Evolutionary conservation across 2,329 filamentous ascomycete genomes (phyloP).

Genomic region (Huntiella decipiens): DNA sequence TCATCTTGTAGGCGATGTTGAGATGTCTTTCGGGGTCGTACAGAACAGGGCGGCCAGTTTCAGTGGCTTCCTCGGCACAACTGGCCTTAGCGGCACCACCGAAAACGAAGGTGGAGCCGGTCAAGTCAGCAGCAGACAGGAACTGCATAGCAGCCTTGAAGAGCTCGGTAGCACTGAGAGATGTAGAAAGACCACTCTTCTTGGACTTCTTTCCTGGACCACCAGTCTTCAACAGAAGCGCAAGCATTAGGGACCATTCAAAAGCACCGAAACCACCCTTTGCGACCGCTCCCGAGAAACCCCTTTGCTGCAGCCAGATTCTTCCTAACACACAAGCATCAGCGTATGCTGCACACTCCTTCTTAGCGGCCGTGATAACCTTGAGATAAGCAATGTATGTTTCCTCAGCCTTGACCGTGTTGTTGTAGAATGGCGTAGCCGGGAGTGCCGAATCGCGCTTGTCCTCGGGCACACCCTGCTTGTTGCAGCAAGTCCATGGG

Average conservation of each 20-base stretch:
- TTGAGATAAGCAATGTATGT: constrained; percentile 58
- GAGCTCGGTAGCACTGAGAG: constrained; percentile 77
- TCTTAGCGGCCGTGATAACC: constrained; percentile 49
- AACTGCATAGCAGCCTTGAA: constrained; percentile 93
- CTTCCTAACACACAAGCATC: constrained; percentile 76
- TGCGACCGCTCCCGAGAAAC: constrained; percentile 50
- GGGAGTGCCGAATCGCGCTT: constrained; percentile 20
- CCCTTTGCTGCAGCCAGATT: constrained; percentile 77
- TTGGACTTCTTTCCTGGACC: constrained; percentile 30
- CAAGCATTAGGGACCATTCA: constrained; percentile 70
- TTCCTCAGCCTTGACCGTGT: constrained; percentile 60
- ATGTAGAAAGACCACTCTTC: constrained; percentile 45
- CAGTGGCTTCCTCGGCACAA: constrained; percentile 20
- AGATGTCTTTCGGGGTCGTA: constrained; percentile 58
- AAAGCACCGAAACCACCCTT: constrained; percentile 81
- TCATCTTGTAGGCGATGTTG: constrained; percentile 86
- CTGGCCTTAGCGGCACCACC: constrained; percentile 18
- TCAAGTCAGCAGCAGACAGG: constrained; percentile 53
- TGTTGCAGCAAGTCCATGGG: constrained; percentile 44
- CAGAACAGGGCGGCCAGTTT: constrained; percentile 41
- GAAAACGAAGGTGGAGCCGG: constrained; percentile 42
- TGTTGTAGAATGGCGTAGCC: constrained; percentile 76
- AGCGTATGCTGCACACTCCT: constrained; percentile 51
- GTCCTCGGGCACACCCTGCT: constrained; percentile 29
- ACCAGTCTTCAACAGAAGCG: constrained; percentile 62